Conservation (phyloP, 192 early-diverging fungal genomes). For the Phlyctochytrium arcticum region DNA sequence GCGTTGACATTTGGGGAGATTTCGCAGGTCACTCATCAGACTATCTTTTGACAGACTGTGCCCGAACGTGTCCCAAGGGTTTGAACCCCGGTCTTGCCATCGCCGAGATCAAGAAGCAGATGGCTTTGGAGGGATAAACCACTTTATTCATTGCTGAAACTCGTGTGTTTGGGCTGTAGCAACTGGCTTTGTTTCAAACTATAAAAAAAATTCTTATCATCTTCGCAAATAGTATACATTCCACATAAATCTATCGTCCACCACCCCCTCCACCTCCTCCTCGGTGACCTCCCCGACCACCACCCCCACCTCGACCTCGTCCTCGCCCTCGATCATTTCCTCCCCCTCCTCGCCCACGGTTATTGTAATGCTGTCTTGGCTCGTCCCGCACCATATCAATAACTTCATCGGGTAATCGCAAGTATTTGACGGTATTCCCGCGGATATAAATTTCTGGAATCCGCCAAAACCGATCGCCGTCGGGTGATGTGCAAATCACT, state of each 20-base stretch:
- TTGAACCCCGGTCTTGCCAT: slow-evolving; percentile 96
- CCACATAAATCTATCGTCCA: no score
- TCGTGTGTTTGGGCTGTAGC: no score
- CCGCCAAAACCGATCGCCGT: slow-evolving; percentile 91
- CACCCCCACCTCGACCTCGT: slow-evolving; percentile 17
- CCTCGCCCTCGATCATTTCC: slow-evolving; percentile 14
- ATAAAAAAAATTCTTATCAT: not conserved
- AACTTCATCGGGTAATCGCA: slow-evolving; percentile 79
- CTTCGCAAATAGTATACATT: no score
- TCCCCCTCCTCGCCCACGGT: slow-evolving; percentile 17
- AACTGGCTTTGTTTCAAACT: not conserved
- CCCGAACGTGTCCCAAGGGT: slow-evolving; percentile 96
- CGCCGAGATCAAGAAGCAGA: slow-evolving; percentile 91
- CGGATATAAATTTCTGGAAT: slow-evolving; percentile 90
- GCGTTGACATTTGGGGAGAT: not conserved
- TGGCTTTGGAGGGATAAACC: slow-evolving; percentile 62
- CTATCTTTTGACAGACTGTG: slow-evolving; percentile 62
- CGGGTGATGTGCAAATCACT: slow-evolving; percentile 89
- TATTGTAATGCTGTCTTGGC: not conserved
- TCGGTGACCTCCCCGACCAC: slow-evolving; percentile 23
- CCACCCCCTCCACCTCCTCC: slow-evolving; percentile 5
- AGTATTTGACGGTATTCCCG: slow-evolving; percentile 75
- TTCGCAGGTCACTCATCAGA: not conserved
- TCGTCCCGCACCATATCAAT: slow-evolving; percentile 91
- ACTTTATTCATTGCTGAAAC: no score